Percentiles rank a stretch among this genome's conserved stretches.
phyloP scores from a whole-genome alignment of 116 monocot genomes.

The Thalassia testudinum region DNA sequence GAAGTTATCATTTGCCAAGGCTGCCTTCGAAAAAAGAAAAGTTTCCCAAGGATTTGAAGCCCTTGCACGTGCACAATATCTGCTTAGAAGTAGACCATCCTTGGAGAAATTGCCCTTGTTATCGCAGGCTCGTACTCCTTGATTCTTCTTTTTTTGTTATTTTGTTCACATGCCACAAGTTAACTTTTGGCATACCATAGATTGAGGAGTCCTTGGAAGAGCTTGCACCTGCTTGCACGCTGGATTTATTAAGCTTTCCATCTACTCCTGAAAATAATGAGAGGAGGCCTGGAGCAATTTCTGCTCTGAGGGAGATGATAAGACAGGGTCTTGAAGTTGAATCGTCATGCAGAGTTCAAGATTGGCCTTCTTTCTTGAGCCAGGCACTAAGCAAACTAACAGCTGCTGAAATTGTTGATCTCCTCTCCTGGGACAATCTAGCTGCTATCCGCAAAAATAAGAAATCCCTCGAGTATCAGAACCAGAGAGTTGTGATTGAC shows the following conservation, averaged over 20 bases:
- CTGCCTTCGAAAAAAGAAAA: conserved; percentile 68
- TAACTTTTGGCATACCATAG: conserved; percentile 16
- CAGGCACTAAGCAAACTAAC: conserved; percentile 65
- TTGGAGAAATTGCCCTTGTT: conserved; percentile 60
- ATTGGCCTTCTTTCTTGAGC: conserved; percentile 75
- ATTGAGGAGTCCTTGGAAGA: conserved; percentile 96
- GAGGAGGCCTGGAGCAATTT: conserved; percentile 61
- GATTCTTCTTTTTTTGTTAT: background rate
- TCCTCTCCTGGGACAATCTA: conserved; percentile 75
- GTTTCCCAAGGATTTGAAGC: conserved; percentile 86
- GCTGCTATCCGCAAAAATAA: conserved; percentile 70
- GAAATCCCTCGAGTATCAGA: conserved; percentile 83
- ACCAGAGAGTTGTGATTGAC: conserved; percentile 72
- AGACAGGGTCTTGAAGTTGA: conserved; percentile 92
- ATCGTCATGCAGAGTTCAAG: conserved; percentile 74
- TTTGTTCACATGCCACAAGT: background rate
- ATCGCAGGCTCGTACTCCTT: conserved; percentile 36
- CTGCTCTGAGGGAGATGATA: conserved; percentile 76
- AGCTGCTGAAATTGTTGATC: conserved; percentile 78
- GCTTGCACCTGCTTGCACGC: conserved; percentile 91
- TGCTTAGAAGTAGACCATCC: conserved; percentile 69
- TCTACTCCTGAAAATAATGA: conserved; percentile 61
- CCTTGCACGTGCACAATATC: conserved; percentile 75
- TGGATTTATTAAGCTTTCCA: conserved; percentile 65
- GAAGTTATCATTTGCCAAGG: conserved; percentile 89